Evolutionary conservation across 345 rosid genomes (phyloP), one percentile per base, ranked within the genome.

Genomic region (Orychophragmus violaceus): DNA sequence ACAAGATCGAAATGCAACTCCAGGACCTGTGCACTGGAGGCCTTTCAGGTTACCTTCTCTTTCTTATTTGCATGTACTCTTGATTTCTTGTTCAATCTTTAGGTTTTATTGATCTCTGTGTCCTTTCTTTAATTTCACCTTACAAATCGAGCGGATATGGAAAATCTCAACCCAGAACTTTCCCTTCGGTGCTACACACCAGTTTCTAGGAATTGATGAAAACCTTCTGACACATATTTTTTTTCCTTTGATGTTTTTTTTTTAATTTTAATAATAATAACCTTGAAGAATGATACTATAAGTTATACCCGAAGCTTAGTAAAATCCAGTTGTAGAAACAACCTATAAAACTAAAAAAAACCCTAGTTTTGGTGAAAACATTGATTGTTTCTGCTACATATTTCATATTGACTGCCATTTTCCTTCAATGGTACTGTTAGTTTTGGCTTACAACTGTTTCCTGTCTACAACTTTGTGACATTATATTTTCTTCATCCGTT

Each of bases 1-100:
- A 82, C 85, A 82, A 88, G 79, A 79, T 85, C 27, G 98, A 92
- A 86, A 77, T 77, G 84, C 98, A 92, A 70, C 95, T 92, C 33
- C 90, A 84, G 24, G 87, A 83, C 64, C 85, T 91, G 69, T 82
- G 93, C 80, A 86, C 85, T 3, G 82, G 76, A 82, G 81, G 72
- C 13, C 71, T 67, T 55, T 74, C 89, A 36, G 87, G 90, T 85
- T 61, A 82, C 77, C 62, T 3, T 54, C 22, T 39, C 12, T 44
- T n/a, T 55, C 66, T 27, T 16, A 8, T 55, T 63, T 19, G 53
- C 52, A 53, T 60, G 30, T 53, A 42, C 29, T 42, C 17, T 70
- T 29, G 12, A 2, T 33, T 52, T 44, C 30, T 59, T 61, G 50
- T 62, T 12, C 28, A 22, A 11, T 62, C 7, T 36, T 17, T 49